These are phyloP conservation scores for Lachancea meyersii DNA, from an alignment of 805 yeast species.

Conservation along the genomic window DNA sequence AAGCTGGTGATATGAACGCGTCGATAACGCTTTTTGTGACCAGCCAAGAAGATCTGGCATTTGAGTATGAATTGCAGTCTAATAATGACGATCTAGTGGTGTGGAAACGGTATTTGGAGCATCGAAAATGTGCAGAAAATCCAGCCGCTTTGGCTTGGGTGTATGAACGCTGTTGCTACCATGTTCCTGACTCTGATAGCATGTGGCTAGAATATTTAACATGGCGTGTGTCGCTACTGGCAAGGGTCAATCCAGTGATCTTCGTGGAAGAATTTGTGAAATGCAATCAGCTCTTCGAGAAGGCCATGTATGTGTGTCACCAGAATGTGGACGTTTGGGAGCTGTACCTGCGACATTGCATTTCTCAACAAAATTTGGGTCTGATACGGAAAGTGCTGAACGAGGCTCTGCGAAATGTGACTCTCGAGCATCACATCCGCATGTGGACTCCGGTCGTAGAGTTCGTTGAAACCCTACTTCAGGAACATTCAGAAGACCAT, in stretches of 20 bases:
- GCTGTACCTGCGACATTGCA: constrained; percentile 45
- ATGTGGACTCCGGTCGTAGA: constrained; percentile 23
- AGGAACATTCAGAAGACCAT: constrained; percentile 1
- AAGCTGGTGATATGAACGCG: background rate
- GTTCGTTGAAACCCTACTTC: constrained; percentile 17
- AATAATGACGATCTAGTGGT: constrained; percentile 31
- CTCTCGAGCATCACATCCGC: constrained; percentile 17
- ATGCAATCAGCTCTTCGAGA: constrained; percentile 42
- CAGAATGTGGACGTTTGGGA: constrained; percentile 44
- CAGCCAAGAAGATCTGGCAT: constrained; percentile 37
- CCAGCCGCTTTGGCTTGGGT: constrained; percentile 18
- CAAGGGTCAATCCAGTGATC: constrained; percentile 27
- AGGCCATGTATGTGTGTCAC: constrained; percentile 34
- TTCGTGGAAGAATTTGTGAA: constrained; percentile 30
- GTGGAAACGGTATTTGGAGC: constrained; percentile 44
- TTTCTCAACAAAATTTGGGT: constrained; percentile 32
- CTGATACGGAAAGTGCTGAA: constrained; percentile 27
- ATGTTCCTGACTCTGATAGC: constrained; percentile 15
- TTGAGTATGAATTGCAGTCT: constrained; percentile 40
- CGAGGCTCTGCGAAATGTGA: constrained; percentile 15
- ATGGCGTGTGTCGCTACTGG: constrained; percentile 37
- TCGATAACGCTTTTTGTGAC: background rate
- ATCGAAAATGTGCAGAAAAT: constrained; percentile 15
- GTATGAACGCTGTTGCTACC: constrained; percentile 35
- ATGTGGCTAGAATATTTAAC: constrained; percentile 33